Percentiles rank a stretch among this genome's conserved stretches.
Conservation (phyloP, 257 asterid species). For the Plantago major region DNA sequence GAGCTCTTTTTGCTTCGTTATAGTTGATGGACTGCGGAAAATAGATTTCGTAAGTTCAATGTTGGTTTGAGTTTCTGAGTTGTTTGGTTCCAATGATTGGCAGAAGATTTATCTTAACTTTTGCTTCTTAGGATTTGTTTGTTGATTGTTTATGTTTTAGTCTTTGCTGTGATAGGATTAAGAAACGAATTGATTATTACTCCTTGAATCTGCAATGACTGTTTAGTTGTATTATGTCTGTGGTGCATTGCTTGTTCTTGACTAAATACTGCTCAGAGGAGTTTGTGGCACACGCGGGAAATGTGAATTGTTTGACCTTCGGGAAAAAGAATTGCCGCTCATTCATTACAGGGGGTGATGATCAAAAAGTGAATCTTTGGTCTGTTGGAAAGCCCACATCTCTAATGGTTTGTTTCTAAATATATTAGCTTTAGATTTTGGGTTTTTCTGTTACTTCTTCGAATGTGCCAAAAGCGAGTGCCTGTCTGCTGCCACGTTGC, state of each 20-base stretch:
- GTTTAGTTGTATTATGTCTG: too few species aligned
- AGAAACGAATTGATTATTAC: too few species aligned
- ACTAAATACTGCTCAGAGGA: slow-evolving; percentile 72
- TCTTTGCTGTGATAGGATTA: too few species aligned
- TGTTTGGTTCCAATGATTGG: neutral
- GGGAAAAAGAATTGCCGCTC: slow-evolving; percentile 84
- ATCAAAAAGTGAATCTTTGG: slow-evolving; percentile 94
- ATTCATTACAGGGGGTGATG: slow-evolving; percentile 97
- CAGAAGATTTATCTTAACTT: neutral
- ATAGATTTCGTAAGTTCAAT: neutral
- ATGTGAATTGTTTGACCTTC: slow-evolving; percentile 88
- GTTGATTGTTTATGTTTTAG: neutral
- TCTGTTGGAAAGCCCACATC: slow-evolving; percentile 88
- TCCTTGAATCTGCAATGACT: too few species aligned
- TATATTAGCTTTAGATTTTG: neutral
- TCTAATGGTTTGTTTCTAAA: slow-evolving; percentile 50
- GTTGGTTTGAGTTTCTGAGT: slow-evolving; percentile 10
- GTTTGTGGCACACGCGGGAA: slow-evolving; percentile 97
- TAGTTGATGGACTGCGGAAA: too few species aligned
- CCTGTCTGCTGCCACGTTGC: slow-evolving; percentile 13
- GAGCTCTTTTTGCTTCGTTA: neutral
- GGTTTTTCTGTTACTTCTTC: neutral
- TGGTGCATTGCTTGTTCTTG: slow-evolving; percentile 41
- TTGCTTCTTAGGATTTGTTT: slow-evolving; percentile 1
- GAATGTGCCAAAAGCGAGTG: neutral